Percentiles rank a stretch among this genome's conserved stretches.
Evolutionary conservation across 352 stramenopile species (phyloP).

Genomic region (Phytophthora cactorum): DNA sequence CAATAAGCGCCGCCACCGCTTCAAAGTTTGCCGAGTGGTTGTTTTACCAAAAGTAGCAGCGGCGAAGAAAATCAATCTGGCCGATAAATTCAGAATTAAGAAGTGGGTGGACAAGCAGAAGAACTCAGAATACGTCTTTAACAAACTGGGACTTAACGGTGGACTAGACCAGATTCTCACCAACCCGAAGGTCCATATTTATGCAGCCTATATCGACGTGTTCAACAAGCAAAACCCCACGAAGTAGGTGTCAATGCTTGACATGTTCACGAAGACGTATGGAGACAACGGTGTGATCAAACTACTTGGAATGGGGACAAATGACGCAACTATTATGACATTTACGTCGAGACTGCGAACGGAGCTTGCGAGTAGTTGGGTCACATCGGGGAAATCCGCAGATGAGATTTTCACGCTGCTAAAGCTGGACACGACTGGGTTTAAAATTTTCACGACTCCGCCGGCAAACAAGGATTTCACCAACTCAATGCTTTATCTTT

Average conservation of each 20-base stretch:
- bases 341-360: background rate
- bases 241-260: slow-evolving; percentile 4
- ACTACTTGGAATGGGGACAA: background rate
- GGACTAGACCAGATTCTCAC: slow-evolving; percentile 3
- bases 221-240: slow-evolving; percentile 15
- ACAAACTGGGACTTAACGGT: background rate
- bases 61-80: background rate
- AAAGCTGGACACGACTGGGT: background rate
- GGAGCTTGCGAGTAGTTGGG: background rate
- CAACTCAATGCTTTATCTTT: slow-evolving; percentile 1
- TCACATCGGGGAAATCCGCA: background rate
- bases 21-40: slow-evolving; percentile 3
- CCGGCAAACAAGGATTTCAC: background rate
- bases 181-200: slow-evolving; percentile 10
- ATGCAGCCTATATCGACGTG: background rate
- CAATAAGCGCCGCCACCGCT: background rate
- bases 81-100: background rate
- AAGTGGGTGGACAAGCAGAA: slow-evolving; percentile 8
- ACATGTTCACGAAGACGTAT: slow-evolving; percentile 15
- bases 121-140: slow-evolving; percentile 1
- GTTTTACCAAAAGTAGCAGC: background rate
- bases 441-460: slow-evolving; percentile 1
- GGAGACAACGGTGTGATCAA: slow-evolving; percentile 1
- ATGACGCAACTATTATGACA: background rate
- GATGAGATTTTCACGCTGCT: slow-evolving; percentile 6